Evolutionary conservation across 78 protist species (phyloP).

Genomic region (Dictyostelium brefeldianum): DNA sequence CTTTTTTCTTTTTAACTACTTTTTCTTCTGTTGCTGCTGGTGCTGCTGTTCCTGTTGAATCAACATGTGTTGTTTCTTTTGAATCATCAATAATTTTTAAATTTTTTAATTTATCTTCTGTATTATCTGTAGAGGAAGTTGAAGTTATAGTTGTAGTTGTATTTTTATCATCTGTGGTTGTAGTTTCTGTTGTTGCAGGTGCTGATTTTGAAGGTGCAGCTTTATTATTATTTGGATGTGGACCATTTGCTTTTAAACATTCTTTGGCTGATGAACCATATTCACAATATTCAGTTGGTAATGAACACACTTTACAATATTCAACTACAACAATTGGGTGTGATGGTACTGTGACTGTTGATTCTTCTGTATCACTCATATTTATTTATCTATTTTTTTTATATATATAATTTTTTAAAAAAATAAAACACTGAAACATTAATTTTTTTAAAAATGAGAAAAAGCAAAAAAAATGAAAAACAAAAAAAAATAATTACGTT

Average conservation of each 20-base stretch:
- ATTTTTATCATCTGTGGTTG: not conserved
- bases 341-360: not conserved
- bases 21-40: slow-evolving; percentile 26
- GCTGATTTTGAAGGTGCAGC: not conserved
- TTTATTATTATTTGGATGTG: slow-evolving; percentile 27
- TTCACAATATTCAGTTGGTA: slow-evolving; percentile 83
- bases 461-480: too few relatives aligned
- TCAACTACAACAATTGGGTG: not conserved
- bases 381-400: too few relatives aligned
- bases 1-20: slow-evolving; percentile 47
- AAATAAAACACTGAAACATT: too few relatives aligned
- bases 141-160: not conserved
- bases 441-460: too few relatives aligned
- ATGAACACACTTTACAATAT: slow-evolving; percentile 62
- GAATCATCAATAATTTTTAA: slow-evolving; percentile 74
- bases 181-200: not conserved
- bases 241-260: slow-evolving; percentile 63
- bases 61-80: slow-evolving; percentile 54
- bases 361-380: slow-evolving; percentile 9
- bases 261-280: slow-evolving; percentile 68
- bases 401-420: too few relatives aligned
- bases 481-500: too few relatives aligned
- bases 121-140: slow-evolving; percentile 19
- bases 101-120: slow-evolving; percentile 34
- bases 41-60: not conserved